These are phyloP conservation scores for Recurvomyces mirabilis DNA, from an alignment of 495 filamentous ascomycete genomes.

Conservation along the genomic window DNA sequence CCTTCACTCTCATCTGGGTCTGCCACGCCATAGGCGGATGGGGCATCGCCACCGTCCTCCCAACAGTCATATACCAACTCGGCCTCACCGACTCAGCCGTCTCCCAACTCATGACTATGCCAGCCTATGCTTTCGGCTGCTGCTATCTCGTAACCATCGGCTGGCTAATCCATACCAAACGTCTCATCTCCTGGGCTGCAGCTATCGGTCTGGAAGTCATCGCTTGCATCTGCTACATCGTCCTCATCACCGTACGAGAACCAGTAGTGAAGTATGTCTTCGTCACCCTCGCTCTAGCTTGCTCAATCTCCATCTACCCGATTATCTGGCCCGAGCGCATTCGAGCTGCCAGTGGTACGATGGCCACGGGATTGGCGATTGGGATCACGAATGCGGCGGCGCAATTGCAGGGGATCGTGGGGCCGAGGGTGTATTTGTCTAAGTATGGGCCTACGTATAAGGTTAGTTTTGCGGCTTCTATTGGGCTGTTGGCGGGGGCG, in stretches of 20 bases:
- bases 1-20: slow-evolving; percentile 12
- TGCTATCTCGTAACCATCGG: slow-evolving; percentile 3
- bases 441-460: slow-evolving; percentile 5
- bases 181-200: not conserved
- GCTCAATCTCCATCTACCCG: slow-evolving; percentile 10
- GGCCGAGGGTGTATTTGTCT: slow-evolving; percentile 6
- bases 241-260: slow-evolving; percentile 5
- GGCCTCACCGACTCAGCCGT: slow-evolving; percentile 7
- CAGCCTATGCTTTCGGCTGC: slow-evolving; percentile 11
- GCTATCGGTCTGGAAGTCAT: slow-evolving; percentile 3
- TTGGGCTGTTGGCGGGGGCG: slow-evolving; percentile 5
- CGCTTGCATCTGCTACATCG: slow-evolving; percentile 9
- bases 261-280: slow-evolving; percentile 6
- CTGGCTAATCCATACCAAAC: slow-evolving; percentile 8
- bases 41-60: slow-evolving; percentile 9
- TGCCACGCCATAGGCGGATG: slow-evolving; percentile 11
- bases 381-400: slow-evolving; percentile 6
- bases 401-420: slow-evolving; percentile 7
- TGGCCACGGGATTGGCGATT: slow-evolving; percentile 4
- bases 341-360: slow-evolving; percentile 6
- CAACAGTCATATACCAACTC: slow-evolving; percentile 7
- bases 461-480: slow-evolving; percentile 2
- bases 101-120: slow-evolving; percentile 9
- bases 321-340: slow-evolving; percentile 12
- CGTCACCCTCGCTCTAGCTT: slow-evolving; percentile 5